Conservation (phyloP, 1,284 basidiomycete genomes). For the Tilletia caries region DNA sequence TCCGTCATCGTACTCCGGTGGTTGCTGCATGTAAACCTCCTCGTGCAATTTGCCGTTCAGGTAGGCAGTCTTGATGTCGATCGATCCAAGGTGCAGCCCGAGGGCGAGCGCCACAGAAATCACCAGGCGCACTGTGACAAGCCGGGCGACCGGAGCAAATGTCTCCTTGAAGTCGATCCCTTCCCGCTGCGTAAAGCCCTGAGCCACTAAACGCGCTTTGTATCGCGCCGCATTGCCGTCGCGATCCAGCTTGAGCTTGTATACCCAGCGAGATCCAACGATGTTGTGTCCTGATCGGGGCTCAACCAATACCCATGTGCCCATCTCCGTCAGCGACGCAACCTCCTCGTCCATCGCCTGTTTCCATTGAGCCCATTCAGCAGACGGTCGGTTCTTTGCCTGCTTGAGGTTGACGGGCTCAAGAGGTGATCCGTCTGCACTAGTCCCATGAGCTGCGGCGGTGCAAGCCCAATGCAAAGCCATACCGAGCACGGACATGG, state of each 20-base stretch:
- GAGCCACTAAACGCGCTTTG: no score
- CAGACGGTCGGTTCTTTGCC: background rate
- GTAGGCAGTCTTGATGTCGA: no score
- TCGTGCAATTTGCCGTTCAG: no score
- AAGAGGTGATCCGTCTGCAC: background rate
- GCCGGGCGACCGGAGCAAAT: no score
- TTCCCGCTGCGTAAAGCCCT: no score
- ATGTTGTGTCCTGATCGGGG: background rate
- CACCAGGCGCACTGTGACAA: no score
- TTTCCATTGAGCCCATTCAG: background rate
- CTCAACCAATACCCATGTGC: background rate
- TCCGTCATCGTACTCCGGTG: no score
- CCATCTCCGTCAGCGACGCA: background rate
- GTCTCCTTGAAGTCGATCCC: no score
- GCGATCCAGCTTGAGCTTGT: background rate
- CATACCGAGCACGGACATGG: background rate
- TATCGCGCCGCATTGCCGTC: no score
- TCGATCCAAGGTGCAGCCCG: no score
- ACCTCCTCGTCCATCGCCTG: background rate
- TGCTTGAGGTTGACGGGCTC: background rate
- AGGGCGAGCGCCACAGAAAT: no score
- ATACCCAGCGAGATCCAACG: background rate
- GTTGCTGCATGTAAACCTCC: no score
- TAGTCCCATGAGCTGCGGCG: background rate
- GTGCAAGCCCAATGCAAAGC: background rate